Conservation (phyloP, 345 rosid species). For the Salix caprea region DNA sequence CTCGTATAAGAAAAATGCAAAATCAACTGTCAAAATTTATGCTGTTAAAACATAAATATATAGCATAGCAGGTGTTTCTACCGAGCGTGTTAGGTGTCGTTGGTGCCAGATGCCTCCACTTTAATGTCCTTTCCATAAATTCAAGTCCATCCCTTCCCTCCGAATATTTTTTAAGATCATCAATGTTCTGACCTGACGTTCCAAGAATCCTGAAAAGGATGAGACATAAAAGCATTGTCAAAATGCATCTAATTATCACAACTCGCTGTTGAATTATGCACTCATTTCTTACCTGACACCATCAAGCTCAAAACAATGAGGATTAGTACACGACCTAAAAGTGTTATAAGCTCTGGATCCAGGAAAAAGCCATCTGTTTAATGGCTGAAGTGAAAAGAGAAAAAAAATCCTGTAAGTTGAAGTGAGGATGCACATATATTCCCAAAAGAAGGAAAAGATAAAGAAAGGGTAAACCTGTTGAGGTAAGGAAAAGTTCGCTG, state of each 20-base stretch:
- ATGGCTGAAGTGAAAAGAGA: conserved; percentile 52
- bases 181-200: conserved; percentile 97
- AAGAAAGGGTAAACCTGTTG: conserved; percentile 63
- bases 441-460: background rate
- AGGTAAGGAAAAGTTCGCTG: conserved; percentile 90
- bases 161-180: conserved; percentile 86
- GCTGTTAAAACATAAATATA: background rate
- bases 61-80: conserved; percentile 12
- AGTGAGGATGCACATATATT: background rate
- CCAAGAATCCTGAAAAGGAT: conserved; percentile 72
- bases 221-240: background rate
- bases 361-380: conserved; percentile 88
- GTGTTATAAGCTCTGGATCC: conserved; percentile 83
- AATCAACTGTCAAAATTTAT: conserved; percentile 1
- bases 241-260: background rate
- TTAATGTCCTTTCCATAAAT: conserved; percentile 83
- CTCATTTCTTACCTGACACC: conserved; percentile 48
- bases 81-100: conserved; percentile 97
- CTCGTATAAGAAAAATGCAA: background rate
- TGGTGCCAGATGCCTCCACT: conserved; percentile 97
- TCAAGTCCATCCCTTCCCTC: conserved; percentile 78
- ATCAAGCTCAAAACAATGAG: conserved; percentile 93
- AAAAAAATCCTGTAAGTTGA: background rate
- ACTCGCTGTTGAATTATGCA: background rate
- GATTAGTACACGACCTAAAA: conserved; percentile 85